Base-by-base conservation (phyloP, 345 rosid genomes). In the Lepidium africanum region DNA sequence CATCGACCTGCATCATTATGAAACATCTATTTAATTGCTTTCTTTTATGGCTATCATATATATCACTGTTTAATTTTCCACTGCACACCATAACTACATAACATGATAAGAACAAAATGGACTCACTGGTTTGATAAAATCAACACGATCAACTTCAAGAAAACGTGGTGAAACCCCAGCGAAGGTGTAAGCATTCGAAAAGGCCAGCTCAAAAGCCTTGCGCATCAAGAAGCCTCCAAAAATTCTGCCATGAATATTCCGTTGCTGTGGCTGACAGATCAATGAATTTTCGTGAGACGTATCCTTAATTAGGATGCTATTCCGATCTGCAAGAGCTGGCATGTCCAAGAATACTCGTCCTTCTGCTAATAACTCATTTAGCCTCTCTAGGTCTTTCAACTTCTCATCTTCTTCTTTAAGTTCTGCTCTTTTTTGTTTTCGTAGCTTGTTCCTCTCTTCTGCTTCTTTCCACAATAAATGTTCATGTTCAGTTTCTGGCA, bases 211-310 rank as follows among this genome's bases (percentile, higher is more conserved):
- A 75, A 83, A 89, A 21, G 98, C 96, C 65, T 82, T 87, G 38
- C 84, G 90, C 96, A 90, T 92, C 70, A 92, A 73, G 77, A 87
- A 89, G 40, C 98, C 96, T 48, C 95, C 92, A 72, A 89, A 89
- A 23, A 92, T 89, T 23, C 96, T 83, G 25, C 96, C 96, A 73
- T 92, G 87, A 60, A 83, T 81, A 76, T 89, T 92, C 67, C 93
- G 80, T 75, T 89, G 96, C 62, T 92, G 96, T 10, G 96, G 96
- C 73, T 87, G 96, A 70, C 96, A 92, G 11, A 92, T 82, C 81
- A 87, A 64, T 6, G 91, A 87, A 73, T 89, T 85, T 72, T 80
- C 88, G 71, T 78, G 88, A 45, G 75, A 63, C 53, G 98, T 86
- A 51, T 85, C 86, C 33, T 70, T 72, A 41, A 87, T 86, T 42